Evolutionary conservation across 495 filamentous ascomycete genomes (phyloP), one percentile per base, ranked within the genome.

Genomic region (Articulospora tetracladia): DNA sequence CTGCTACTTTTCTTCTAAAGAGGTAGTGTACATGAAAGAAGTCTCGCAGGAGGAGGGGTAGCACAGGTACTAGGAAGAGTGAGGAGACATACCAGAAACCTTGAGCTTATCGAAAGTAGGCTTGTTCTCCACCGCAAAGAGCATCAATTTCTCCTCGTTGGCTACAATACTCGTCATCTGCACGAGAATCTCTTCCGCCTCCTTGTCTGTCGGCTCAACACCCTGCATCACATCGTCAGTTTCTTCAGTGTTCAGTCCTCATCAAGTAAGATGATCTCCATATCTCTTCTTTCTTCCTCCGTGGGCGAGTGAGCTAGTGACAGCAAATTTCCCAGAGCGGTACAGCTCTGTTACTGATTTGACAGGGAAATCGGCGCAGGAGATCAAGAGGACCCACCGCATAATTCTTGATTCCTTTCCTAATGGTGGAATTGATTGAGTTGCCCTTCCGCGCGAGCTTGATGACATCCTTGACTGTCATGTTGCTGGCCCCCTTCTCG

Each of bases 401-500:
- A 17, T 57, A 57, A 20, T 13, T 22, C 19, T 25, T 57, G 12
- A 46, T 46, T 4, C 36, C 34, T 25, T 57, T 57, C 34, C n/a
- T 57, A 13, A 57, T 57, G n/a, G 34, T 46, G 19, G 19, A 26
- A 17, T 44, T 46, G 22, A 57, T 46, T 0, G 54, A 57, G 17
- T 41, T 46, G 19, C 54, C 54, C 39, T 57, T 57, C 17, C 36
- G 32, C 10, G 34, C 34, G 22, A 57, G 34, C 54, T 57, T 57
- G 32, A 57, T 46, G 2, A 57, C 27, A 15, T 57, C 54, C 20
- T 44, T 57, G 6, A 57, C 36, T 0, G 34, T 57, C n/a, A 57
- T 24, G 12, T 41, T 46, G 11, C 22, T 25, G 11, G 24, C 36
- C 1, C 54, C 54, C 15, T 57, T 57, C 2, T n/a, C n/a, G 36